Evolutionary conservation across 257 asterid species (phyloP).

Genomic region (Striga asiatica): DNA sequence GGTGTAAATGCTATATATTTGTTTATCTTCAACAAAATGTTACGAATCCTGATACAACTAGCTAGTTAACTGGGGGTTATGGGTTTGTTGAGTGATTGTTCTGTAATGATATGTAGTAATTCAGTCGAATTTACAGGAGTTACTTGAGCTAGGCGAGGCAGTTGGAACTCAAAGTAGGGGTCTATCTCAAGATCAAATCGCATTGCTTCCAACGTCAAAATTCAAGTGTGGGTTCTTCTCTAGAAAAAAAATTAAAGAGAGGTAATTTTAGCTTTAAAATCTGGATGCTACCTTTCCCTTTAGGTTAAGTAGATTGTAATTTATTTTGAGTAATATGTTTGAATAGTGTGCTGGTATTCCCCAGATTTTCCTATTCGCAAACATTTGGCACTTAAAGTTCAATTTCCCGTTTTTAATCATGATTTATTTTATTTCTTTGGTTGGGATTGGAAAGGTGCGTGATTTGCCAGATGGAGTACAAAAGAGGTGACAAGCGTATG

Average conservation of each 20-base stretch:
- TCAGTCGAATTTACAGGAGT: constrained; percentile 36
- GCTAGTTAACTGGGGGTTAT: background rate
- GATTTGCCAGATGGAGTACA: constrained; percentile 96
- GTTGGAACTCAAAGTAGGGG: constrained; percentile 89
- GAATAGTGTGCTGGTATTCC: background rate
- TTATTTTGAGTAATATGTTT: background rate
- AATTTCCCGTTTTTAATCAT: background rate
- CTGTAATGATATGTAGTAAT: background rate
- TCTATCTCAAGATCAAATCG: constrained; percentile 65
- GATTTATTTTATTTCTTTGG: constrained; percentile 6
- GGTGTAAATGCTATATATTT: too few species aligned
- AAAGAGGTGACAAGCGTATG: constrained; percentile 60
- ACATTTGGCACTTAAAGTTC: background rate
- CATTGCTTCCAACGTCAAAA: constrained; percentile 69
- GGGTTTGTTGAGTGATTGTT: background rate
- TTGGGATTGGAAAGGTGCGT: constrained; percentile 55
- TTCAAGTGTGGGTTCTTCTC: constrained; percentile 71
- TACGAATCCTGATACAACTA: background rate
- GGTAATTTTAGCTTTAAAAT: constrained; percentile 29
- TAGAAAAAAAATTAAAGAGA: constrained; percentile 50
- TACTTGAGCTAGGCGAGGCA: constrained; percentile 85
- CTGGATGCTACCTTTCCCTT: background rate
- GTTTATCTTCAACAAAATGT: background rate
- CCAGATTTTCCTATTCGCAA: too few species aligned
- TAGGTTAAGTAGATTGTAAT: background rate